Evolutionary conservation across 345 rosid genomes (phyloP).

Genomic region (Rhizophora mangle): DNA sequence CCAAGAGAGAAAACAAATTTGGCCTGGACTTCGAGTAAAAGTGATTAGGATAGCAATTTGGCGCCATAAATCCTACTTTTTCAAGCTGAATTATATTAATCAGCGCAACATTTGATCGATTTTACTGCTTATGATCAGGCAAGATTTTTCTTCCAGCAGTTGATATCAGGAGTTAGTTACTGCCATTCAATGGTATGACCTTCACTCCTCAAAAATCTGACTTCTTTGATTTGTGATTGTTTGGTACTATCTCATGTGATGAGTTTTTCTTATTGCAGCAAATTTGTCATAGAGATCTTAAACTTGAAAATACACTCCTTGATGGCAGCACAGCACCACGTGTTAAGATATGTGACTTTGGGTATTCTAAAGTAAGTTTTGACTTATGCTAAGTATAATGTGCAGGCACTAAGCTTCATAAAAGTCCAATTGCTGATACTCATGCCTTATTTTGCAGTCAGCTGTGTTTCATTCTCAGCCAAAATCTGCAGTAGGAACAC

Average conservation of each 20-base stretch:
- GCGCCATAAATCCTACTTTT: background rate
- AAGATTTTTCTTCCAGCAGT: too few relatives aligned
- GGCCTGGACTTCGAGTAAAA: background rate
- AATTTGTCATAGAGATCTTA: constrained; percentile 80
- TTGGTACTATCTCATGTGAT: constrained; percentile 2
- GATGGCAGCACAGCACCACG: constrained; percentile 62
- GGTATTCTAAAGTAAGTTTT: constrained; percentile 36
- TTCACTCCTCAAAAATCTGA: background rate
- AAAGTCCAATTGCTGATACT: background rate
- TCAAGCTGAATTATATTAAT: background rate
- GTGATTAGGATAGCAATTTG: background rate
- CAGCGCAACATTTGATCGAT: background rate
- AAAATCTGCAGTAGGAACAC: too few relatives aligned
- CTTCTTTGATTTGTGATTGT: background rate
- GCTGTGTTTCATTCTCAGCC: too few relatives aligned
- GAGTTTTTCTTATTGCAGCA: constrained; percentile 30
- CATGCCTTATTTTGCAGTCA: background rate
- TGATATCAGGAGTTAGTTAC: too few relatives aligned
- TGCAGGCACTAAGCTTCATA: background rate
- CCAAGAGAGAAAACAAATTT: background rate
- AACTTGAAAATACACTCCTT: constrained; percentile 71
- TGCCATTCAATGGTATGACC: too few relatives aligned
- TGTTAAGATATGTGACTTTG: constrained; percentile 71
- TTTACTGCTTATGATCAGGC: background rate
- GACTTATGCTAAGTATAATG: background rate